Evolutionary conservation across 2,329 filamentous ascomycete species (phyloP), one percentile per base, ranked within the genome.

Genomic region (Sporothrix schenckii): DNA sequence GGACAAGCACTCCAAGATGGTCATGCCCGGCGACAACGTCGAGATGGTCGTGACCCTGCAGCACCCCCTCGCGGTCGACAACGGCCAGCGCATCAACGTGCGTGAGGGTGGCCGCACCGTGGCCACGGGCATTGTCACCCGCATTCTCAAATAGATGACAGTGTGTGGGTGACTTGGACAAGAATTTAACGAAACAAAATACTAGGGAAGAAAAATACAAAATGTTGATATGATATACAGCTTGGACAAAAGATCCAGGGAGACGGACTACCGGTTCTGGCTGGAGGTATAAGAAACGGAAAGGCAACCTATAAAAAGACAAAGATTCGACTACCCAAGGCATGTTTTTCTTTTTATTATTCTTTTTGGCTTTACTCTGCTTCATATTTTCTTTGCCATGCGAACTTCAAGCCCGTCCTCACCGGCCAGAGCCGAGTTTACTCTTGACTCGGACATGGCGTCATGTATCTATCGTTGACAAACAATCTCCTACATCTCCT

Each of bases 1-100:
- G 80, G 90, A 94, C 76, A 82, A 86, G 72, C 80, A 85, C 74
- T 84, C 83, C 81, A 94, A 92, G 86, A 91, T 93, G 85, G 90
- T 97, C 82, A 96, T 97, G 93, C 95, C 95, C 68, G 95, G 95
- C 81, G 95, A 99, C 88, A 99, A 99, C 83, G 89, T 97, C 75
- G 95, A 99, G 87, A 97, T 99, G 94, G 84, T 95, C 74, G 91
- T 93, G 80, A 88, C 91, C 77, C 89, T 97, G 79, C 88, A 93
- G 82, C 85, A 91, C 82, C 92, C 94, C 74, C 88, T 96, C 78
- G 94, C 94, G 72, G 83, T 97, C 74, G 95, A 99, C 85, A 84
- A 88, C 73, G 94, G 95, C 76, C 93, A 97, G 86, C 92, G 95
- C 77, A 95, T 99, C 88, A 99, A 98, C 86, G 89, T 99, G 80